phyloP scores from a whole-genome alignment of 768 basidiomycete genomes.

The Tricholomella constricta region DNA sequence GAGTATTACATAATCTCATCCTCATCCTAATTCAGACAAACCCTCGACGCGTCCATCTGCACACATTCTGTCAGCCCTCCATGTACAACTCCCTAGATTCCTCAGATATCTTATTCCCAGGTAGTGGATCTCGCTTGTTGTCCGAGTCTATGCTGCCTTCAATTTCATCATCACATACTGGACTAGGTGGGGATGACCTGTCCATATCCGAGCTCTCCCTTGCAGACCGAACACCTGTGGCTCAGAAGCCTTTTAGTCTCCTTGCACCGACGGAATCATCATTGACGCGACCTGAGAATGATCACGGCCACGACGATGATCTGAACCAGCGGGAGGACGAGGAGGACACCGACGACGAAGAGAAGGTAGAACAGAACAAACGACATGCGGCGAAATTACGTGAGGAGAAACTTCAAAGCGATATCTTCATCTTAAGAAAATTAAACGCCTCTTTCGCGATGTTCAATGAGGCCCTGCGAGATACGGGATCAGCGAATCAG shows the following conservation, averaged over 20 bases:
- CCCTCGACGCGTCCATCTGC: no score
- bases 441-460: conserved; percentile 68
- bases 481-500: conserved; percentile 69
- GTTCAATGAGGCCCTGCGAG: conserved; percentile 68
- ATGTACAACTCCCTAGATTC: conserved; percentile 17
- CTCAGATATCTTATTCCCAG: conserved; percentile 16
- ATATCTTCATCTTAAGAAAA: conserved; percentile 71
- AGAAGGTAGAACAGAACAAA: conserved; percentile 23
- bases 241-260: conserved; percentile 17
- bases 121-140: conserved; percentile 28
- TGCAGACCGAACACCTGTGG: conserved; percentile 24
- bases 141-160: conserved; percentile 31
- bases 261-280: conserved; percentile 14
- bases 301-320: conserved; percentile 4
- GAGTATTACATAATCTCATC: no score
- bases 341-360: conserved; percentile 8
- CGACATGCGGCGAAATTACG: conserved; percentile 25
- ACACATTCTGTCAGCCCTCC: no score
- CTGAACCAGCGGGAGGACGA: conserved; percentile 7
- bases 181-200: conserved; percentile 32
- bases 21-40: no score
- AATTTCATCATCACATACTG: conserved; percentile 26
- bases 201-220: conserved; percentile 41
- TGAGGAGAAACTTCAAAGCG: conserved; percentile 76
- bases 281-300: conserved; percentile 13